These are phyloP conservation scores for Grigorovia transvaalensis DNA, from an alignment of 805 yeast species.

Conservation along the genomic window DNA sequence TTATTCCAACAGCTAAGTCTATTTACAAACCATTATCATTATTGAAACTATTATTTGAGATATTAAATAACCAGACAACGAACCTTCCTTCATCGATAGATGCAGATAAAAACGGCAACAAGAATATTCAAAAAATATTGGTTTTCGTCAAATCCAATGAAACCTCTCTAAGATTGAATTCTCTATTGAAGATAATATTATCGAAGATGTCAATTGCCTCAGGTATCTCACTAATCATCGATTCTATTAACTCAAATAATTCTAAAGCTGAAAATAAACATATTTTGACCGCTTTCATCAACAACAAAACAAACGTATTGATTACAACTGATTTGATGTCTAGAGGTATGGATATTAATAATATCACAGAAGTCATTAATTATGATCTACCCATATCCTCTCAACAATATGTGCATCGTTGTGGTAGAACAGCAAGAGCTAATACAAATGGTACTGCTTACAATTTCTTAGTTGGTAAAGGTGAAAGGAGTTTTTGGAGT, in stretches of 20 bases:
- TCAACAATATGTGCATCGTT: constrained; percentile 89
- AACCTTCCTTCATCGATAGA: neutral
- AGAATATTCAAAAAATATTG: constrained; percentile 9
- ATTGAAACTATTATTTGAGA: constrained; percentile 40
- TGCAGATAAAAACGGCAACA: neutral
- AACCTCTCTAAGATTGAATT: constrained; percentile 68
- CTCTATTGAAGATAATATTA: constrained; percentile 30
- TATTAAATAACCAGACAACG: neutral
- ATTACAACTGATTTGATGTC: constrained; percentile 87
- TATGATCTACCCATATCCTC: constrained; percentile 84
- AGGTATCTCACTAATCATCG: constrained; percentile 16
- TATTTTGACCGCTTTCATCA: constrained; percentile 48
- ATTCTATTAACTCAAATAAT: constrained; percentile 51
- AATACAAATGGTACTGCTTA: constrained; percentile 65
- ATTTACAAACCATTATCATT: constrained; percentile 65
- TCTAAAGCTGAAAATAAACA: constrained; percentile 42
- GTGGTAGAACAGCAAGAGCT: constrained; percentile 97
- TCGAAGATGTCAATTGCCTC: neutral
- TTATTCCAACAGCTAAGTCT: constrained; percentile 32
- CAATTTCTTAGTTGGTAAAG: constrained; percentile 63
- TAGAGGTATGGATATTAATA: constrained; percentile 81
- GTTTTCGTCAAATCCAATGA: constrained; percentile 47
- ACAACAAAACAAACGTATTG: constrained; percentile 30
- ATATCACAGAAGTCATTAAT: constrained; percentile 67
- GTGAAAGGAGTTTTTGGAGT: constrained; percentile 60